Conservation (phyloP, 1,284 basidiomycete genomes). For the Ustilago trichophora region DNA sequence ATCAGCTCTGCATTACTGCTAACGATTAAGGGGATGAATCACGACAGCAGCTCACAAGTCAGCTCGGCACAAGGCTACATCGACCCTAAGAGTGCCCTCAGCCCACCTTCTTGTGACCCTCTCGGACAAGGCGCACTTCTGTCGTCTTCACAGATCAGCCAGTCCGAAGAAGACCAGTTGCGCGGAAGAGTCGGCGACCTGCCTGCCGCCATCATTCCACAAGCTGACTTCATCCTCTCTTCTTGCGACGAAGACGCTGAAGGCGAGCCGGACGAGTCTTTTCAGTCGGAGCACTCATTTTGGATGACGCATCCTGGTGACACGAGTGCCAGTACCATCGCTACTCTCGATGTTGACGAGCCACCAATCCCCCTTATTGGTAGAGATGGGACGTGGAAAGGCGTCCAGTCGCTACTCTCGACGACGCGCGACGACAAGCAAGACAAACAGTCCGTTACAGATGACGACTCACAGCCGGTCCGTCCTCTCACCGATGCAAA, state of each 20-base stretch:
- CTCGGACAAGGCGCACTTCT: neutral
- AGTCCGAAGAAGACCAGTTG: no score
- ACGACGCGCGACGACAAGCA: neutral
- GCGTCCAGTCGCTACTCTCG: neutral
- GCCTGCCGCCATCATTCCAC: neutral
- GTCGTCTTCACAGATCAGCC: neutral
- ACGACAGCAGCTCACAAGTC: neutral
- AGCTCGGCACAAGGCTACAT: neutral
- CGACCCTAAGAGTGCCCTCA: constrained; percentile 5
- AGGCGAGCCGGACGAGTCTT: constrained; percentile 26
- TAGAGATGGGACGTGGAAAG: constrained; percentile 17
- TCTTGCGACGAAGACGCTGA: constrained; percentile 37
- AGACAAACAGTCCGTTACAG: neutral
- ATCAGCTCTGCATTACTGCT: neutral
- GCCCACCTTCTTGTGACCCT: neutral
- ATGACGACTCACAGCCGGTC: no score
- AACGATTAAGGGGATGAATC: neutral
- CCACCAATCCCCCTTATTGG: constrained; percentile 13
- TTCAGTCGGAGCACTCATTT: constrained; percentile 9
- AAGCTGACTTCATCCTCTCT: neutral
- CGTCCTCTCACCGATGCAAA: neutral
- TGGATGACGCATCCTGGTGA: constrained; percentile 14
- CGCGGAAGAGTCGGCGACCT: neutral
- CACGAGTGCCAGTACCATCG: constrained; percentile 11
- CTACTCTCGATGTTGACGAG: constrained; percentile 11